Percentiles rank a stretch among this genome's conserved stretches.
phyloP scores from a whole-genome alignment of 345 rosid species.

The Capsella bursapastoris region DNA sequence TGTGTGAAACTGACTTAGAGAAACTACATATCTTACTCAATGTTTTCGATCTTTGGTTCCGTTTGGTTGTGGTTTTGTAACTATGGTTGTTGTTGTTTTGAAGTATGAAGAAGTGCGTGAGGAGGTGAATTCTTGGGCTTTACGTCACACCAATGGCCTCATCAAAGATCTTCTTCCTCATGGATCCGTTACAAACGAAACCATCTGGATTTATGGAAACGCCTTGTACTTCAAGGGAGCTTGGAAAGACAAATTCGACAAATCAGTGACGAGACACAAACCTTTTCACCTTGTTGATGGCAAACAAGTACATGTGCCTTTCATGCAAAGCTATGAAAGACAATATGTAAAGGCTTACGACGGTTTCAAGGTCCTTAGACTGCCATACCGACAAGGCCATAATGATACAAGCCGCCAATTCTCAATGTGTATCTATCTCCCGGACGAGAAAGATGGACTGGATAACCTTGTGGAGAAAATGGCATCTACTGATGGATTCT shows the following conservation, averaged over 20 bases:
- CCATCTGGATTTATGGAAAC: background rate
- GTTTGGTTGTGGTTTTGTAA: background rate
- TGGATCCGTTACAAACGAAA: background rate
- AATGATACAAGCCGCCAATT: background rate
- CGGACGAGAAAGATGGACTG: background rate
- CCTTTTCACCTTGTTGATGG: background rate
- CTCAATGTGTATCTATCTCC: background rate
- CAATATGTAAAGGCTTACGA: background rate
- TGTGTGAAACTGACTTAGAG: background rate
- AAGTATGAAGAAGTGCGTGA: background rate
- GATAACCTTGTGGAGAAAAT: background rate
- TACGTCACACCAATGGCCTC: background rate
- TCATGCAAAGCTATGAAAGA: background rate
- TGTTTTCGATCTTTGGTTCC: background rate
- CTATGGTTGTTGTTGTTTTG: background rate
- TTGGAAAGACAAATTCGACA: background rate
- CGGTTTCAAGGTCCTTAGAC: constrained; percentile 6
- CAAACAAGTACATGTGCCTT: background rate
- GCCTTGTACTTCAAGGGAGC: background rate
- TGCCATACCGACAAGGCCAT: background rate
- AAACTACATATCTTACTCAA: background rate
- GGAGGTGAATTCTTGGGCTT: background rate
- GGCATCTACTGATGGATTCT: background rate
- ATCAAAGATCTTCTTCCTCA: background rate
- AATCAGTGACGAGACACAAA: background rate